phyloP scores from a whole-genome alignment of 2,329 filamentous ascomycete genomes.

The Penicillium verrucosum region DNA sequence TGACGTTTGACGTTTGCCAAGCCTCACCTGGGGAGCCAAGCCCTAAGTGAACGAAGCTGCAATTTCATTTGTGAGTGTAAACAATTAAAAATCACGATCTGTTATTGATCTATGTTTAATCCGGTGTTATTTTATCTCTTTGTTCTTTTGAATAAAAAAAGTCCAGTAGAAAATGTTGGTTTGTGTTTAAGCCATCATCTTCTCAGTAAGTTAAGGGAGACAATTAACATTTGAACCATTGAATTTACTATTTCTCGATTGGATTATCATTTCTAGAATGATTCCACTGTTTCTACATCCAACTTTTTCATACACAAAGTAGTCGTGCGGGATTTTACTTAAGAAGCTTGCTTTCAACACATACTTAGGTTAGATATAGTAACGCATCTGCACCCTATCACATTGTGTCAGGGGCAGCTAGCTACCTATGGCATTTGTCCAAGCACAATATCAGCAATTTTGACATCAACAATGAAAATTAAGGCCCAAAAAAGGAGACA shows the following conservation, averaged over 20 bases:
- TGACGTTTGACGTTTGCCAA: constrained; percentile 17
- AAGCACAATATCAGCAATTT: not conserved
- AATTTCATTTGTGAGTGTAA: not conserved
- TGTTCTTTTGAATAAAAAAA: not conserved
- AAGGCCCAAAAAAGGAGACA: not conserved
- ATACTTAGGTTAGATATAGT: not conserved
- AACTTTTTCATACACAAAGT: not conserved
- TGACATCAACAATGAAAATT: not conserved
- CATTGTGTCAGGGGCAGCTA: too few species aligned
- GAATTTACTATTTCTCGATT: not conserved
- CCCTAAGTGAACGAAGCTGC: constrained; percentile 1
- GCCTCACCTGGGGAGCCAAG: constrained; percentile 9
- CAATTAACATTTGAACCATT: not conserved
- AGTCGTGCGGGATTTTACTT: not conserved
- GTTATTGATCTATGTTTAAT: too few species aligned
- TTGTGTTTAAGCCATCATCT: not conserved
- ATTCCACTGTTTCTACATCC: not conserved
- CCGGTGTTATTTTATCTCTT: too few species aligned
- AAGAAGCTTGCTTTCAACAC: not conserved
- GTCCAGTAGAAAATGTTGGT: too few species aligned
- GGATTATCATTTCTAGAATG: not conserved
- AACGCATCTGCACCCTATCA: not conserved
- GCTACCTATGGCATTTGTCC: not conserved
- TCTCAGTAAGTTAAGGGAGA: not conserved
- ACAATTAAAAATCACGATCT: too few species aligned